These are phyloP conservation scores for Mortierella antarctica DNA, from an alignment of 192 early-diverging fungal genomes.

Conservation along the genomic window DNA sequence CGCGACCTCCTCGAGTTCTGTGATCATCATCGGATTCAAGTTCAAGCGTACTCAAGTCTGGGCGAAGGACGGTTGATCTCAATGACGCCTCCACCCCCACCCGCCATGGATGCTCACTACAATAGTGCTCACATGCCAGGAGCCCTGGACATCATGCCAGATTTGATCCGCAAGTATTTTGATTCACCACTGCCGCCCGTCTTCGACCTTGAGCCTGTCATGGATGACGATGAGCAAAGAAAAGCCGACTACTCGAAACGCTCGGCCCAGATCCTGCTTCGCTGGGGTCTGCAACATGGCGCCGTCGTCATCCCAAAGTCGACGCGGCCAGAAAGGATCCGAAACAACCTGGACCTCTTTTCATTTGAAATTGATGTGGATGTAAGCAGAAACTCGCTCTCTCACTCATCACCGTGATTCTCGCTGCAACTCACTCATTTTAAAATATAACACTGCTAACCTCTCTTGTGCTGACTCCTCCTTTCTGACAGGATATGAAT, in stretches of 20 bases:
- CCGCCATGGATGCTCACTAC: slow-evolving; percentile 26
- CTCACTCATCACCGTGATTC: neutral
- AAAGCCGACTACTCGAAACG: slow-evolving; percentile 37
- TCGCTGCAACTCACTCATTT: neutral
- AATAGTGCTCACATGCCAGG: slow-evolving; percentile 14
- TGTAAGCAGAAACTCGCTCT: slow-evolving; percentile 28
- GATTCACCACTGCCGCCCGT: neutral
- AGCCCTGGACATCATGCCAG: slow-evolving; percentile 39
- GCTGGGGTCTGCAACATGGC: slow-evolving; percentile 75
- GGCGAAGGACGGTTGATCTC: slow-evolving; percentile 67
- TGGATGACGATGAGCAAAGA: slow-evolving; percentile 9
- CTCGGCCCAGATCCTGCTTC: slow-evolving; percentile 63
- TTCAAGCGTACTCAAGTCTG: slow-evolving; percentile 79
- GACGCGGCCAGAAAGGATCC: slow-evolving; percentile 54
- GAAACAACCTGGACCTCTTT: slow-evolving; percentile 59
- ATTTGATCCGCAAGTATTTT: slow-evolving; percentile 53
- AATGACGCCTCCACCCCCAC: slow-evolving; percentile 18
- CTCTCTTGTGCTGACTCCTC: neutral
- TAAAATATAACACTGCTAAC: neutral
- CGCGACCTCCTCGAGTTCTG: slow-evolving; percentile 67
- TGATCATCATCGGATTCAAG: slow-evolving; percentile 61
- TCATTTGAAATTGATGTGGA: slow-evolving; percentile 55
- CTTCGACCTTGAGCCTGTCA: neutral
- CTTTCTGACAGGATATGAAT: slow-evolving; percentile 53
- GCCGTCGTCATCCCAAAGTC: slow-evolving; percentile 78